Conservation (phyloP, 148 eudicot genomes). For the Vaccinium myrtillus region DNA sequence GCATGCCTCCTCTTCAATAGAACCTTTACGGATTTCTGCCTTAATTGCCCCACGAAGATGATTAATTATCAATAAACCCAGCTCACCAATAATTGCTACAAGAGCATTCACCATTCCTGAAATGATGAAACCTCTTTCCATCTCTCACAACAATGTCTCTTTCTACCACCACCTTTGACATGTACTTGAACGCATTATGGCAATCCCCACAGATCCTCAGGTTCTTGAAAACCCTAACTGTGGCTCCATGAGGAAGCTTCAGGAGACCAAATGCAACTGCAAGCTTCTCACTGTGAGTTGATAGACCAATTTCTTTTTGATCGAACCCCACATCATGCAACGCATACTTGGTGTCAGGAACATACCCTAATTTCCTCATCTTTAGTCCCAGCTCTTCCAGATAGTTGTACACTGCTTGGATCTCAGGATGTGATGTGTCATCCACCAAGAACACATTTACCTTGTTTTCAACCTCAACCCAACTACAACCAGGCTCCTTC, state of each 20-base stretch:
- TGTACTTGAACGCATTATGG: constrained; percentile 84
- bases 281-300: constrained; percentile 71
- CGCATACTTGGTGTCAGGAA: constrained; percentile 55
- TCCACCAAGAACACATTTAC: constrained; percentile 61
- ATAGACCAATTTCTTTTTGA: constrained; percentile 49
- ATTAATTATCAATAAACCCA: background rate
- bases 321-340: constrained; percentile 63
- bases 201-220: constrained; percentile 81
- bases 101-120: constrained; percentile 81
- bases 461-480: constrained; percentile 61
- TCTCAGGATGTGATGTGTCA: constrained; percentile 58
- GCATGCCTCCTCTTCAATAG: background rate
- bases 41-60: background rate
- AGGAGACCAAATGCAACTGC: constrained; percentile 63
- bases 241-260: constrained; percentile 59
- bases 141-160: constrained; percentile 90
- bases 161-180: constrained; percentile 72
- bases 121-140: constrained; percentile 93
- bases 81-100: constrained; percentile 90
- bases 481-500: constrained; percentile 76
- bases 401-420: constrained; percentile 49
- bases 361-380: constrained; percentile 56
- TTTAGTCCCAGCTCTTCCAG: constrained; percentile 46
- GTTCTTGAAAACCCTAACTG: constrained; percentile 64
- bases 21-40: background rate